Conservation (phyloP, 305 asterid genomes). For the Fraxinus floribunda region DNA sequence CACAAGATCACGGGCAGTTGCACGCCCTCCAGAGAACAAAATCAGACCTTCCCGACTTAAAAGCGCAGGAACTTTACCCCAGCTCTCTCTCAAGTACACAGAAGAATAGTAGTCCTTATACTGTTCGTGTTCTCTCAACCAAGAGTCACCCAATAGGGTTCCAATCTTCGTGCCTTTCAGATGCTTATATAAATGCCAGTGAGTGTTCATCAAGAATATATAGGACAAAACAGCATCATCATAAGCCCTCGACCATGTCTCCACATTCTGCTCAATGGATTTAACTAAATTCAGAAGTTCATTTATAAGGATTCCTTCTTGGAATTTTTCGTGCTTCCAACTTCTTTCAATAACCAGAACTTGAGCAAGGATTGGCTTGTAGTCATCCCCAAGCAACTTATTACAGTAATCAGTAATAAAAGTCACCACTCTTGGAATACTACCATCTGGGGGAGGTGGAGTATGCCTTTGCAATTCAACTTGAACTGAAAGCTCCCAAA, state of each 20-base stretch:
- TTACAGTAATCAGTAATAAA: constrained; percentile 82
- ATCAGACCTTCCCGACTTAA: constrained; percentile 90
- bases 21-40: constrained; percentile 86
- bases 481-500: constrained; percentile 90
- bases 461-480: constrained; percentile 81
- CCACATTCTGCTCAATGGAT: constrained; percentile 73
- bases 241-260: constrained; percentile 74
- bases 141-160: constrained; percentile 60
- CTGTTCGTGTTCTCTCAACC: constrained; percentile 72
- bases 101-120: constrained; percentile 51
- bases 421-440: constrained; percentile 75
- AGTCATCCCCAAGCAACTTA: constrained; percentile 80
- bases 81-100: constrained; percentile 63
- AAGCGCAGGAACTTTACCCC: constrained; percentile 80
- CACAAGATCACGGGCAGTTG: constrained; percentile 87
- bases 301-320: constrained; percentile 59
- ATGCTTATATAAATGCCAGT: constrained; percentile 71
- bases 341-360: constrained; percentile 78
- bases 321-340: constrained; percentile 81
- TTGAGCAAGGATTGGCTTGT: constrained; percentile 71
- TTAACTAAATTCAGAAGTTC: constrained; percentile 65
- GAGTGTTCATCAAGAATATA: constrained; percentile 81
- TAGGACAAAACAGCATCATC: constrained; percentile 46
- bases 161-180: constrained; percentile 77
- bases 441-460: constrained; percentile 79